Evolutionary conservation across 2,329 filamentous ascomycete species (phyloP).

Genomic region (Paracamarosporium sp.): DNA sequence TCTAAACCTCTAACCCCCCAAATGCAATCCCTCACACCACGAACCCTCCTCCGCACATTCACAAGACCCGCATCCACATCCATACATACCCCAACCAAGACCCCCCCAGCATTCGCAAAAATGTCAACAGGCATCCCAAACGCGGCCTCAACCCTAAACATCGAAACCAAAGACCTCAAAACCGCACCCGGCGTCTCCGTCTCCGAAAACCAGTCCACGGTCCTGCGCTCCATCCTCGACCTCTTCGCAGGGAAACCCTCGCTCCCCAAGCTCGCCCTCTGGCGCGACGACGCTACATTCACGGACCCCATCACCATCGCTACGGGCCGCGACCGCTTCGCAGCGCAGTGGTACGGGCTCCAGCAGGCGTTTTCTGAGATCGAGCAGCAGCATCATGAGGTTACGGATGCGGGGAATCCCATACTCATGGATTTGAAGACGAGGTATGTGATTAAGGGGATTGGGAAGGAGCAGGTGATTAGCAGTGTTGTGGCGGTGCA

Average conservation of each 20-base stretch:
- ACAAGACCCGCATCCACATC: constrained; percentile 26
- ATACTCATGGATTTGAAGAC: constrained; percentile 63
- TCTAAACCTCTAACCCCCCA: too few species aligned
- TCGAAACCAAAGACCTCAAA: constrained; percentile 63
- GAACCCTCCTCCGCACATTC: constrained; percentile 13
- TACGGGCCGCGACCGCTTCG: constrained; percentile 60
- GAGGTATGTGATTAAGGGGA: constrained; percentile 61
- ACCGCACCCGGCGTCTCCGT: constrained; percentile 60
- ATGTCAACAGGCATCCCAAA: constrained; percentile 35
- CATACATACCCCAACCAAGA: too few species aligned
- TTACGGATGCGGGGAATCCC: constrained; percentile 64
- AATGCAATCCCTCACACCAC: constrained; percentile 20
- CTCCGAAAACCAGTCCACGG: constrained; percentile 57
- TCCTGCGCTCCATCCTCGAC: constrained; percentile 67
- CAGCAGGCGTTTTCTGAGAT: constrained; percentile 65
- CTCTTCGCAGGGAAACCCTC: constrained; percentile 68
- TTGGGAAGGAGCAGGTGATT: constrained; percentile 59
- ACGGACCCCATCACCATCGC: constrained; percentile 66
- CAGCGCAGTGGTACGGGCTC: constrained; percentile 66
- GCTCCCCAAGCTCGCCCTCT: constrained; percentile 65
- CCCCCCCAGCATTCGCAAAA: constrained; percentile 19
- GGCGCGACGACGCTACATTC: constrained; percentile 65
- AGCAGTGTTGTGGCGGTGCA: constrained; percentile 57
- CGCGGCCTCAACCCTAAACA: constrained; percentile 42
- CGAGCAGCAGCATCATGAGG: constrained; percentile 60